Evolutionary conservation across 495 filamentous ascomycete species (phyloP), one percentile per base, ranked within the genome.

Genomic region (Niebla homalea): DNA sequence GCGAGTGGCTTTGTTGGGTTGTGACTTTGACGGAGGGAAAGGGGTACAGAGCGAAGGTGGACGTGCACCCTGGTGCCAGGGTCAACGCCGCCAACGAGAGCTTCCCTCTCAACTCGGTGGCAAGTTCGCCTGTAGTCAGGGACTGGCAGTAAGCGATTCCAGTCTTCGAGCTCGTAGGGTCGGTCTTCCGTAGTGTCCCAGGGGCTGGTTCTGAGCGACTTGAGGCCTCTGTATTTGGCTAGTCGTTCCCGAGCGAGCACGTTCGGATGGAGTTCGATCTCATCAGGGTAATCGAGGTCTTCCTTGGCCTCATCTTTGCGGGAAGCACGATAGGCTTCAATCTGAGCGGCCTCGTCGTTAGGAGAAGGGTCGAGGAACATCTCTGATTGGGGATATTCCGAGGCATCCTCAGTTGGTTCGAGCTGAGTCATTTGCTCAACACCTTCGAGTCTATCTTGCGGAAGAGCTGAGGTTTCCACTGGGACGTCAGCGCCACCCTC

Each of bases 211-310:
- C 85, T 80, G 49, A 97, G 60, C 61, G 81, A 93, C 72, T 95
- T 97, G 48, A 98, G 66, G 16, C 92, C 92, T 60, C 92, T 69
- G 67, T 93, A 98, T 45, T 84, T 76, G 14, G 83, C 76, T 42
- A 97, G 68, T 3, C 92, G 76, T 65, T 98, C 92, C 38, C 87
- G 70, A 3, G 89, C 92, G 37, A 85, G 71, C 2, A 89, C 87
- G 45, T 89, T 80, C 0, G 93, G 92, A 56, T 83, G 86, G 38
- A 98, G 73, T 63, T 98, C 92, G 57, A 97, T 89, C 64, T 98
- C 92, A 52, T 98, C 92, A 4, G 92, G 92, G 67, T 97, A 98
- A 57, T 96, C 90, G 16, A 83, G 75, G 61, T 98, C 89, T 20
- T 97, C 89, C 47, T 85, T 72, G 19, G 80, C 87, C 56, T 95